These are phyloP conservation scores for Ailanthus altissimus DNA, from an alignment of 345 rosid species.

Conservation along the genomic window DNA sequence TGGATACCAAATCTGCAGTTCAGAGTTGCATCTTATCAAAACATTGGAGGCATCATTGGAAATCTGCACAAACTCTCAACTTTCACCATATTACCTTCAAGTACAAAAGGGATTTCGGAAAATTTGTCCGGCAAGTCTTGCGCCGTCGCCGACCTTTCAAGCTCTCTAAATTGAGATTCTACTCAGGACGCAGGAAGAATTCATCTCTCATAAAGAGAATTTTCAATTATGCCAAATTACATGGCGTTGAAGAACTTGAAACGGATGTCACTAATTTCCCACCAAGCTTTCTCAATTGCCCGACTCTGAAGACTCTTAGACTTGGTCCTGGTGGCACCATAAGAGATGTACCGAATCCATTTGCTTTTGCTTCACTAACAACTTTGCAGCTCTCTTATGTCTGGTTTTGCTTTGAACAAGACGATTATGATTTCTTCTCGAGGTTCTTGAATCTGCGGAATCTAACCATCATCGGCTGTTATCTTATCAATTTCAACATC, in stretches of 20 bases:
- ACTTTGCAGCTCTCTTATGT: neutral
- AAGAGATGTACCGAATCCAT: neutral
- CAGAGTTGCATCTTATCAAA: neutral
- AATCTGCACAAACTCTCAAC: neutral
- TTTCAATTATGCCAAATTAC: neutral
- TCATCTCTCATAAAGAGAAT: neutral
- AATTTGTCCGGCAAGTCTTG: neutral
- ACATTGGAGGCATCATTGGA: constrained; percentile 11
- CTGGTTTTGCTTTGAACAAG: too few species aligned
- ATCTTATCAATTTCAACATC: neutral
- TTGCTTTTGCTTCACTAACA: neutral
- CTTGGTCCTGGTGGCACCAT: too few species aligned
- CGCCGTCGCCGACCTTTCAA: neutral
- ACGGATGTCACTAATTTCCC: neutral
- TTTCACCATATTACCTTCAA: neutral
- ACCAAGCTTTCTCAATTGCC: neutral
- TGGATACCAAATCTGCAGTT: constrained; percentile 9
- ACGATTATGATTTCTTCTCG: neutral
- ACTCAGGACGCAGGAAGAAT: neutral
- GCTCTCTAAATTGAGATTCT: neutral
- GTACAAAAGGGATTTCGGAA: neutral
- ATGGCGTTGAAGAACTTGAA: neutral
- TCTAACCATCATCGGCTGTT: neutral
- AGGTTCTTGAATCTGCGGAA: neutral
- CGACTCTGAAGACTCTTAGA: neutral